phyloP scores from a whole-genome alignment of 768 basidiomycete species.

The Lyophyllum decastes region DNA sequence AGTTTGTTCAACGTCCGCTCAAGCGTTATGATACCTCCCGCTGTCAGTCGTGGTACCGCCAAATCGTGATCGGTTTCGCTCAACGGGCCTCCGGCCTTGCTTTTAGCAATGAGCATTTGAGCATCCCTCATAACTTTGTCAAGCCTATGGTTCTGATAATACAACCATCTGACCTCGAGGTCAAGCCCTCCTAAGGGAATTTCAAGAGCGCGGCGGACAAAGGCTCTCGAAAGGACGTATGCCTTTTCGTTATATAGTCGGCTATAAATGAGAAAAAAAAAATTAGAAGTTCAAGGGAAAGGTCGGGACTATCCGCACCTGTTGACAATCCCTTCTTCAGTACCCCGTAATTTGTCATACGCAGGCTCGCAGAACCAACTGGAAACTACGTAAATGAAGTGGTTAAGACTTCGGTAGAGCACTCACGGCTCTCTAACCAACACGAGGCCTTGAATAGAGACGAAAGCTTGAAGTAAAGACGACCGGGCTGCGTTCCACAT shows the following conservation, averaged over 20 bases:
- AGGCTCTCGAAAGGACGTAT: constrained; percentile 86
- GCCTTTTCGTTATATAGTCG: constrained; percentile 94
- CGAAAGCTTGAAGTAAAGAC: constrained; percentile 87
- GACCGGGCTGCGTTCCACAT: constrained; percentile 85
- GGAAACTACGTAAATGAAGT: constrained; percentile 1
- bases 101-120: constrained; percentile 66
- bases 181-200: constrained; percentile 73
- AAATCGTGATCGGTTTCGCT: constrained; percentile 35
- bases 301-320: constrained; percentile 45
- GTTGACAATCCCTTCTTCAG: constrained; percentile 86
- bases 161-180: constrained; percentile 73
- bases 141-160: constrained; percentile 63
- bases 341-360: constrained; percentile 89
- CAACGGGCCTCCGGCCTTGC: constrained; percentile 39
- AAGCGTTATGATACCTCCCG: constrained; percentile 78
- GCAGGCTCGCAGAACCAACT: constrained; percentile 94
- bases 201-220: constrained; percentile 87
- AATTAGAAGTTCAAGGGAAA: constrained; percentile 3
- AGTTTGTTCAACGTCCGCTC: constrained; percentile 75
- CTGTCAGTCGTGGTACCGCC: constrained; percentile 75
- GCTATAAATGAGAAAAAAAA: constrained; percentile 39
- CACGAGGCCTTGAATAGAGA: constrained; percentile 93
- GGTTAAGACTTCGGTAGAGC: background rate
- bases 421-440: constrained; percentile 90
- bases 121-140: constrained; percentile 69